Base-by-base conservation (phyloP, 2,329 filamentous ascomycete genomes). In the Paracoccidioides lutzii region DNA sequence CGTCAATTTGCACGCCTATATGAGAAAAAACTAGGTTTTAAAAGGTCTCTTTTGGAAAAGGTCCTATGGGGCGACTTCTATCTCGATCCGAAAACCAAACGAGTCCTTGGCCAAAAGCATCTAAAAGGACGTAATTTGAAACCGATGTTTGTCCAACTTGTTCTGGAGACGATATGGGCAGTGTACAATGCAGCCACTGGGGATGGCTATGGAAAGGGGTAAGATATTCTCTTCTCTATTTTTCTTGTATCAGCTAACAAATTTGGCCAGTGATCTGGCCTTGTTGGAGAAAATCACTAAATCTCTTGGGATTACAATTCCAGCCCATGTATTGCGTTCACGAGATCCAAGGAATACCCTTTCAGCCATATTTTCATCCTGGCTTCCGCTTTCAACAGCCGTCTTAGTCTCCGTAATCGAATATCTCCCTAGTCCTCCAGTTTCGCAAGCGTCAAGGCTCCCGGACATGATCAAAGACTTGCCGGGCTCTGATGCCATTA, bases 11-110 rank as follows among this genome's bases (percentile, higher is more conserved):
- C 93, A 15, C 82, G 82, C 41, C 75, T 97, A 33, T 98, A 97
- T 67, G 91, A 97, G 72, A 95, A 90, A 76, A 98, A 98, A 70
- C 80, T 98, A 5, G 91, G 93, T 12, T 94, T 97, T 71, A 97
- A 95, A 72, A 81, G 90, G 49, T 83, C 82, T 32, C 73, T 88
- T 0, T 80, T 98, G 67, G 90, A 98, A 71, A 96, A 93, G 67
- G 89, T 96, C 0, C 78, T 98, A 0, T 98, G 93, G 93, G 93
- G 93, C 48, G 91, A 90, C 68, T 98, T 88, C 69, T 98, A 96
- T 70, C 76, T 98, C 46, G 93, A 98, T 66, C 90, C 93, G 5
- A 98, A 97, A 72, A 95, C 90, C 0, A 98, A 95, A 70, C 88
- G 95, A 66, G 85, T 98, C 0, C 76, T 98, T 5, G 87, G 85